Conservation (phyloP, 2,329 filamentous ascomycete species). For the Mollisiaceae sp. region DNA sequence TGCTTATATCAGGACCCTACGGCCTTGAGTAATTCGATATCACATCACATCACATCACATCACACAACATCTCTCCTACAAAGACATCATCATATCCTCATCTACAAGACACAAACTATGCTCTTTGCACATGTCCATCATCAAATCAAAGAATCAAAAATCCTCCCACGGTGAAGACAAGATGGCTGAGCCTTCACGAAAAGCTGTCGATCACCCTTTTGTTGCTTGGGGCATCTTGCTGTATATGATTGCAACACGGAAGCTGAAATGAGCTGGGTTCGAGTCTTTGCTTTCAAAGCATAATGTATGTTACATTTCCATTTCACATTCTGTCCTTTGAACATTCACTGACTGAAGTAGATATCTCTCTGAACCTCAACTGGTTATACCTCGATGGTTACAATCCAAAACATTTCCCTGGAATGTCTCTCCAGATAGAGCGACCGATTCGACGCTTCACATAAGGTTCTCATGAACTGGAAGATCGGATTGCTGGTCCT, state of each 20-base stretch:
- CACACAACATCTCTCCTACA: not conserved
- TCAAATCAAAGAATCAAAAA: not conserved
- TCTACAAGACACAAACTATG: not conserved
- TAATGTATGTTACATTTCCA: not conserved
- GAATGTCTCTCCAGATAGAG: not conserved
- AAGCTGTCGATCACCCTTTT: slow-evolving; percentile 4
- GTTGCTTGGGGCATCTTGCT: not conserved
- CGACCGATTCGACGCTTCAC: not conserved
- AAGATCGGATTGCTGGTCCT: not conserved
- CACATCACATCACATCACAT: not conserved
- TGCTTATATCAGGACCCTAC: not conserved
- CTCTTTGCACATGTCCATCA: not conserved
- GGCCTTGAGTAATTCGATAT: not conserved
- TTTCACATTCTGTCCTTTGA: not conserved
- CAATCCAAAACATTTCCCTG: not conserved
- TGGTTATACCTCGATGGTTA: not conserved
- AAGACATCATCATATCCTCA: not conserved
- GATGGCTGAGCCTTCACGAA: not conserved
- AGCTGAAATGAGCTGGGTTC: not conserved
- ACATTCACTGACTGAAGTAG: not conserved
- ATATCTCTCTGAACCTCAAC: not conserved
- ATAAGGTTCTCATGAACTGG: slow-evolving; percentile 8
- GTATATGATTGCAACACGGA: slow-evolving; percentile 1
- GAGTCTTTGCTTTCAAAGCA: not conserved
- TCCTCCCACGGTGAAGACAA: not conserved